These are phyloP conservation scores for Golubevia sp. DNA, from an alignment of 1,284 basidiomycete species.

Conservation along the genomic window DNA sequence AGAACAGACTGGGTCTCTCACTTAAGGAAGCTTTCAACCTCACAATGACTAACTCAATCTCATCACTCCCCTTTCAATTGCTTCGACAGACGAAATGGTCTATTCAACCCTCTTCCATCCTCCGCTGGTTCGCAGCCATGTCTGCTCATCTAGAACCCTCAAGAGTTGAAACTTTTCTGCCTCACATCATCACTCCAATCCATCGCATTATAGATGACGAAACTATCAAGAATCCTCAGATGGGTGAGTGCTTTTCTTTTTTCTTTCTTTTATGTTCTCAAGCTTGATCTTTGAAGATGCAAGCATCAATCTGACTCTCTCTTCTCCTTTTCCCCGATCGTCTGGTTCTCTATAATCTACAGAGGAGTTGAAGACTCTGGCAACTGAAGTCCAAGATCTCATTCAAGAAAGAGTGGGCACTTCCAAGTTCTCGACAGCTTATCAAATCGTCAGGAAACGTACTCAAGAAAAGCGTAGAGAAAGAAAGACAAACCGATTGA, in stretches of 20 bases:
- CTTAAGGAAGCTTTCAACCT: too few species aligned
- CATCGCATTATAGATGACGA: slow-evolving; percentile 81
- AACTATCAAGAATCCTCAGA: slow-evolving; percentile 73
- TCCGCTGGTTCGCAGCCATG: slow-evolving; percentile 96
- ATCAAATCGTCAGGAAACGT: slow-evolving; percentile 78
- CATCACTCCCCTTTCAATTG: too few species aligned
- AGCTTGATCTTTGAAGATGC: background rate
- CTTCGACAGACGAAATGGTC: slow-evolving; percentile 70
- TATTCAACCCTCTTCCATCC: slow-evolving; percentile 75
- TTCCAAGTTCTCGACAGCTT: slow-evolving; percentile 76
- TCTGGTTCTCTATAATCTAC: slow-evolving; percentile 3
- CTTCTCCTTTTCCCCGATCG: background rate
- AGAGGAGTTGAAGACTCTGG: slow-evolving; percentile 83
- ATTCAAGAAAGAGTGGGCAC: slow-evolving; percentile 84
- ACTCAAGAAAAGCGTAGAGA: slow-evolving; percentile 74
- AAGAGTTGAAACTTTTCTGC: slow-evolving; percentile 72
- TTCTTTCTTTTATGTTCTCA: background rate
- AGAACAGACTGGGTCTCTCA: too few species aligned
- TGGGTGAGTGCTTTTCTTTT: slow-evolving; percentile 69
- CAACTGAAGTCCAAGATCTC: slow-evolving; percentile 83
- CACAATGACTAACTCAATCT: too few species aligned
- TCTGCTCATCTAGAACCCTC: slow-evolving; percentile 71
- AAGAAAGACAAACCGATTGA: slow-evolving; percentile 68
- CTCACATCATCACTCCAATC: slow-evolving; percentile 82
- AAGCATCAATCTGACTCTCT: too few species aligned